Conservation (phyloP, 1,139 yeast species). For the Blastobotrys niveus region DNA sequence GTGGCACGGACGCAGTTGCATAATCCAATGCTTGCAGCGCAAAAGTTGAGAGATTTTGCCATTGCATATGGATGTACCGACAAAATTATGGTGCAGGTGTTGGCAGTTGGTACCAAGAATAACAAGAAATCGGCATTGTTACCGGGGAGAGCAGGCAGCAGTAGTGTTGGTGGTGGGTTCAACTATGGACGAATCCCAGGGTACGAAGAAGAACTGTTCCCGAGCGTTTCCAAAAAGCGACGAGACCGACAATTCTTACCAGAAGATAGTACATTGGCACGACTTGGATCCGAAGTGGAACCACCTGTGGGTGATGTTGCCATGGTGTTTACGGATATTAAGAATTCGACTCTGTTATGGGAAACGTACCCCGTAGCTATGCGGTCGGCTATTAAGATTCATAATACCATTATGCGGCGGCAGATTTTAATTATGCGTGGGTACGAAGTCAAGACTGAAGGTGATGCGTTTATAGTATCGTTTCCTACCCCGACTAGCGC, state of each 20-base stretch:
- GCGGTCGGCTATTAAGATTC: slow-evolving; percentile 95
- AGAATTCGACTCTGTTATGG: slow-evolving; percentile 90
- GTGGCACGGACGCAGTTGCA: slow-evolving; percentile 78
- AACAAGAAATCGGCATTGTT: slow-evolving; percentile 11
- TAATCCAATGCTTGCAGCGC: slow-evolving; percentile 90
- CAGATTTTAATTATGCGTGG: slow-evolving; percentile 91
- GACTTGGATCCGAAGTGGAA: slow-evolving; percentile 84
- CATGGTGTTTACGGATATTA: slow-evolving; percentile 94
- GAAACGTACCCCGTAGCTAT: slow-evolving; percentile 88
- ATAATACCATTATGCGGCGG: slow-evolving; percentile 90
- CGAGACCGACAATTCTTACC: slow-evolving; percentile 49
- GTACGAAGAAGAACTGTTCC: slow-evolving; percentile 45
- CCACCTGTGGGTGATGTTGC: slow-evolving; percentile 96
- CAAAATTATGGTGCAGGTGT: slow-evolving; percentile 77
- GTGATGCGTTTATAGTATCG: slow-evolving; percentile 98
- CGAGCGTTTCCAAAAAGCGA: slow-evolving; percentile 42
- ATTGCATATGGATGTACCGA: slow-evolving; percentile 85
- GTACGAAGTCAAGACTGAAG: slow-evolving; percentile 97
- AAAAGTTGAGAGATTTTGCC: slow-evolving; percentile 88
- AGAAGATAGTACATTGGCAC: slow-evolving; percentile 75
- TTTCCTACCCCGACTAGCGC: slow-evolving; percentile 92
- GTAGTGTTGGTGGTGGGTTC: slow-evolving; percentile 13
- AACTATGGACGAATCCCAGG: slow-evolving; percentile 32
- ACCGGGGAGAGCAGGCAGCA: slow-evolving; percentile 8
- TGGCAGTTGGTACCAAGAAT: slow-evolving; percentile 49